These are phyloP conservation scores for Jamesozyma jinghongensis DNA, from an alignment of 805 yeast species.

Conservation along the genomic window DNA sequence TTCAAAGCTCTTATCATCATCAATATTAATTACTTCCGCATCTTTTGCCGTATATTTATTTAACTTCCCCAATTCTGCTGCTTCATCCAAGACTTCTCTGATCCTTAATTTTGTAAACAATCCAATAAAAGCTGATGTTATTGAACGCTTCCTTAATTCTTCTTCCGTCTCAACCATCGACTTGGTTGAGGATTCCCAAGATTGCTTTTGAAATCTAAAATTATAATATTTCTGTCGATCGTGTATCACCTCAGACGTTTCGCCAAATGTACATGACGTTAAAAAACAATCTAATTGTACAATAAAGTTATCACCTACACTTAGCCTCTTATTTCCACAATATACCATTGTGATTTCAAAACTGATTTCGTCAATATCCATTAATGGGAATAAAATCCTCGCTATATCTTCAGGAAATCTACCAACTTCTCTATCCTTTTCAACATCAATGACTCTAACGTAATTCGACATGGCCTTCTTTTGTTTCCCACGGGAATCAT, in stretches of 20 bases:
- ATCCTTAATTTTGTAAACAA: conserved; percentile 45
- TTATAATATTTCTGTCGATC: neutral
- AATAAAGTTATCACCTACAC: conserved; percentile 69
- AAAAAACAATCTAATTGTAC: conserved; percentile 63
- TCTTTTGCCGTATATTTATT: conserved; percentile 7
- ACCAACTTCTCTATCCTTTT: conserved; percentile 52
- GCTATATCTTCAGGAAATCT: conserved; percentile 67
- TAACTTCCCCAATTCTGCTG: conserved; percentile 10
- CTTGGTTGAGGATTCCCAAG: conserved; percentile 9
- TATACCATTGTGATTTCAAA: conserved; percentile 52
- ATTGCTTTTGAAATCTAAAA: neutral
- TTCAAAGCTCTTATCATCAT: conserved; percentile 28
- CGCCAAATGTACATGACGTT: conserved; percentile 29
- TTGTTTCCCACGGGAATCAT: conserved; percentile 17
- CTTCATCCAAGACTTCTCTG: conserved; percentile 11
- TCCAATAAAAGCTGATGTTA: conserved; percentile 46
- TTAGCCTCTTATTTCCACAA: conserved; percentile 44
- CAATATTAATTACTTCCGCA: conserved; percentile 29
- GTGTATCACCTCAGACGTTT: neutral
- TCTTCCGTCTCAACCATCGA: conserved; percentile 40
- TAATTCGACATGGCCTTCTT: conserved; percentile 26
- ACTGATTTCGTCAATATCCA: conserved; percentile 45
- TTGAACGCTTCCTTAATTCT: conserved; percentile 42
- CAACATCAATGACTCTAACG: conserved; percentile 27
- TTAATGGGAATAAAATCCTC: conserved; percentile 47